Evolutionary conservation across 208 protist genomes (phyloP).

Genomic region (Jaenimonas drosophilae): DNA sequence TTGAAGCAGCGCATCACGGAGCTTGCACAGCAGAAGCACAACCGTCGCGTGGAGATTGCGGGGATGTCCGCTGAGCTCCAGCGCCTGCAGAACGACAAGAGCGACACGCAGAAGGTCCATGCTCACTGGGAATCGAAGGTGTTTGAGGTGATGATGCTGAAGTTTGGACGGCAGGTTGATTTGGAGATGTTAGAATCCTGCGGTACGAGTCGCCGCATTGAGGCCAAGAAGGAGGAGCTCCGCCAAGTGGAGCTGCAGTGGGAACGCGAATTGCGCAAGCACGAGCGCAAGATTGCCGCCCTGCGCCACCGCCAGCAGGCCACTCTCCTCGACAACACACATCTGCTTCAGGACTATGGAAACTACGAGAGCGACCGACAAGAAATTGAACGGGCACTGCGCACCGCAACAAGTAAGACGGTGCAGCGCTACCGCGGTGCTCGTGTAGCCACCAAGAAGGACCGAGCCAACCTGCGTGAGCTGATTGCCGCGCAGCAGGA

Average conservation of each 20-base stretch:
- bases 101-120: constrained; percentile 53
- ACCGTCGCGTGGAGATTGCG: constrained; percentile 32
- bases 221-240: constrained; percentile 85
- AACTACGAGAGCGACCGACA: constrained; percentile 73
- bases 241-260: constrained; percentile 69
- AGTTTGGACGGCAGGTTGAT: constrained; percentile 92
- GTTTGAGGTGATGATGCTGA: constrained; percentile 92
- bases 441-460: constrained; percentile 65
- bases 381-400: constrained; percentile 56
- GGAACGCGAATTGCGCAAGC: constrained; percentile 50
- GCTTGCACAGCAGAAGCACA: constrained; percentile 64
- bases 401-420: constrained; percentile 63
- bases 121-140: constrained; percentile 80
- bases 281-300: constrained; percentile 53
- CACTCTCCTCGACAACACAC: constrained; percentile 70
- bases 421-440: constrained; percentile 52
- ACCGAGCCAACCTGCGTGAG: constrained; percentile 69
- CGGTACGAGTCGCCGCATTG: constrained; percentile 77
- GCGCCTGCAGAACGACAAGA: constrained; percentile 50
- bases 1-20: constrained; percentile 69
- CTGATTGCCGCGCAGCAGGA: constrained; percentile 85
- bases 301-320: constrained; percentile 62
- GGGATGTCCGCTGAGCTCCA: constrained; percentile 54
- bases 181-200: constrained; percentile 88
- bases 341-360: constrained; percentile 78